Conservation (phyloP, 257 asterid species). For the Euphrasia confusa region DNA sequence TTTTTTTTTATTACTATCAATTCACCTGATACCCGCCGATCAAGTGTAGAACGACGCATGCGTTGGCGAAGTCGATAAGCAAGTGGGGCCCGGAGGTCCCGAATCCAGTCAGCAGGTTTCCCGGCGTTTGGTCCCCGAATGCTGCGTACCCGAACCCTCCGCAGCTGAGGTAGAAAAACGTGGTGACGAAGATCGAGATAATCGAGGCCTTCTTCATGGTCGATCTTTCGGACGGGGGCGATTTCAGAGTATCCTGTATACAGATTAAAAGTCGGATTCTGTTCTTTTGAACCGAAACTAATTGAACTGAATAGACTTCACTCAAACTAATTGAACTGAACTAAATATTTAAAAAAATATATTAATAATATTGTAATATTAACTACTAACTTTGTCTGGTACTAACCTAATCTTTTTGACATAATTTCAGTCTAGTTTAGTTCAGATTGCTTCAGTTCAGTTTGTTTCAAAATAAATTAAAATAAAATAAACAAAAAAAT, state of each 20-base stretch:
- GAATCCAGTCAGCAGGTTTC: slow-evolving; percentile 68
- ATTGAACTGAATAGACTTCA: too few relatives aligned
- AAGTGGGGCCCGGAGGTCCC: slow-evolving; percentile 56
- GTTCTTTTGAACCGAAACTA: too few relatives aligned
- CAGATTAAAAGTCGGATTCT: neutral
- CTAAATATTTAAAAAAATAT: too few relatives aligned
- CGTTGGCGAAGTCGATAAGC: slow-evolving; percentile 65
- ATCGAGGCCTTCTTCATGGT: slow-evolving; percentile 76
- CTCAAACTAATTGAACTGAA: too few relatives aligned
- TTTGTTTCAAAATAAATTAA: too few relatives aligned
- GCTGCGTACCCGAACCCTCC: slow-evolving; percentile 85
- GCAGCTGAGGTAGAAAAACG: slow-evolving; percentile 62
- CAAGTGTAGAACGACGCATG: slow-evolving; percentile 59
- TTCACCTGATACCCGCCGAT: slow-evolving; percentile 73
- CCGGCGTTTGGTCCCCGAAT: slow-evolving; percentile 62
- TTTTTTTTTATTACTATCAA: slow-evolving; percentile 29
- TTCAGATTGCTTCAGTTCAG: too few relatives aligned
- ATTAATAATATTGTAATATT: too few relatives aligned
- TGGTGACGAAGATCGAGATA: slow-evolving; percentile 41
- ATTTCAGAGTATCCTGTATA: slow-evolving; percentile 59
- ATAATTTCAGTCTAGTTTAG: too few relatives aligned
- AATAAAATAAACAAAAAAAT: too few relatives aligned
- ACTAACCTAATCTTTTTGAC: too few relatives aligned
- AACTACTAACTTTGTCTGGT: too few relatives aligned
- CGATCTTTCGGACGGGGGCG: slow-evolving; percentile 64